Evolutionary conservation across 306 rosid species (phyloP).

Genomic region (Prunus campanulata): DNA sequence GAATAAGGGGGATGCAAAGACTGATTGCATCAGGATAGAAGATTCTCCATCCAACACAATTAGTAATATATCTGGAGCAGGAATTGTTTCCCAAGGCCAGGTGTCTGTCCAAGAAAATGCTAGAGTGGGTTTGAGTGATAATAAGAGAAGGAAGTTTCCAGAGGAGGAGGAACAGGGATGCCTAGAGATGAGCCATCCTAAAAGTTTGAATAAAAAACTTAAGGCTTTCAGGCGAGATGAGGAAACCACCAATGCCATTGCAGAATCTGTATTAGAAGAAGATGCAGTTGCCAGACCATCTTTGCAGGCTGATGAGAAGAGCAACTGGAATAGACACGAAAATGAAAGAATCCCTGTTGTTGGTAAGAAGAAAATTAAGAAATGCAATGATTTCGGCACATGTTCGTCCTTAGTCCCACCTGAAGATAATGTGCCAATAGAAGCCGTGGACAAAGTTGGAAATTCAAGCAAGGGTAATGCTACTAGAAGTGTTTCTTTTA

Average conservation of each 20-base stretch:
- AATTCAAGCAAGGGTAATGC: constrained; percentile 28
- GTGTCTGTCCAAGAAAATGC: constrained; percentile 46
- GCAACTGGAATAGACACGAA: constrained; percentile 35
- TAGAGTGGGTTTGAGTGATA: constrained; percentile 34
- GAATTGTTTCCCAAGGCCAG: constrained; percentile 42
- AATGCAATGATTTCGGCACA: constrained; percentile 37
- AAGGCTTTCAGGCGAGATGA: constrained; percentile 36
- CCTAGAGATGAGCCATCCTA: constrained; percentile 31
- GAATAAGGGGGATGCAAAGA: constrained; percentile 49
- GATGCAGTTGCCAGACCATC: constrained; percentile 32
- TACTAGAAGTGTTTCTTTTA: constrained; percentile 31
- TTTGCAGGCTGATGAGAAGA: constrained; percentile 41
- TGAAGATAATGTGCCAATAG: constrained; percentile 32
- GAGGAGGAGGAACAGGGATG: constrained; percentile 46
- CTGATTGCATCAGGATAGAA: constrained; percentile 30
- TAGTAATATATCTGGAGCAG: constrained; percentile 42
- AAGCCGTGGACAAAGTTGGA: constrained; percentile 34
- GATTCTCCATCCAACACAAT: constrained; percentile 43
- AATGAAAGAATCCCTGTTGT: constrained; percentile 39
- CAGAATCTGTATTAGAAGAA: constrained; percentile 36
- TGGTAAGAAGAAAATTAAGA: constrained; percentile 63
- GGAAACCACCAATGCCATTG: constrained; percentile 29
- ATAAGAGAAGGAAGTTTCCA: constrained; percentile 61
- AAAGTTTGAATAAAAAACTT: constrained; percentile 31
- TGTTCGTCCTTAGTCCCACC: constrained; percentile 39